Evolutionary conservation across 352 stramenopile genomes (phyloP).

Genomic region (Plasmopara muralis): DNA sequence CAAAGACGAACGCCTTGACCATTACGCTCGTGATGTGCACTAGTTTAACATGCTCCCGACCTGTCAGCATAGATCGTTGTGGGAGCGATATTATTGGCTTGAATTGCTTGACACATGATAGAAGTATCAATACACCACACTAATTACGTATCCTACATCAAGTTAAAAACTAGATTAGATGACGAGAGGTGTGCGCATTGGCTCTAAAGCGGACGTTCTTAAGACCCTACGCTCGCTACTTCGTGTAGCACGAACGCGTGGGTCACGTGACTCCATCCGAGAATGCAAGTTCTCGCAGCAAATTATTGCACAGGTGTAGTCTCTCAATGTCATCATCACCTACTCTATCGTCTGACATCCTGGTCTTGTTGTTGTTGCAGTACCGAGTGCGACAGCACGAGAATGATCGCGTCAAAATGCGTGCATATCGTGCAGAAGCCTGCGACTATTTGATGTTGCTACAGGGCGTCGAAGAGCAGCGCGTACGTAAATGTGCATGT

Average conservation of each 20-base stretch:
- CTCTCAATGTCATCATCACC: not conserved
- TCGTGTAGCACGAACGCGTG: constrained; percentile 54
- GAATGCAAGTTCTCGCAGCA: constrained; percentile 68
- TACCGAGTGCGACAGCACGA: constrained; percentile 69
- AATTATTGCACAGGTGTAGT: constrained; percentile 56
- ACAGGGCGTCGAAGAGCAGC: constrained; percentile 64
- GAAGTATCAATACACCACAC: too few relatives aligned
- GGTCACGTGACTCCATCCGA: constrained; percentile 35
- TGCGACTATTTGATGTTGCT: constrained; percentile 66
- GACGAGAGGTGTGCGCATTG: constrained; percentile 64
- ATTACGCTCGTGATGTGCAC: too few relatives aligned
- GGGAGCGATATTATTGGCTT: too few relatives aligned
- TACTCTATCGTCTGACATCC: constrained; percentile 4
- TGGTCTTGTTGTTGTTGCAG: constrained; percentile 20
- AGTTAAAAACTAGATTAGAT: constrained; percentile 22
- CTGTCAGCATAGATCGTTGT: too few relatives aligned
- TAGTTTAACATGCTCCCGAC: too few relatives aligned
- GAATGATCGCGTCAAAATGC: constrained; percentile 67
- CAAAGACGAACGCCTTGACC: too few relatives aligned
- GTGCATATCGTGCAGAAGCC: constrained; percentile 58
- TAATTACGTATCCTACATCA: not conserved
- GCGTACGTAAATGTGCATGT: constrained; percentile 30
- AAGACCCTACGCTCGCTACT: constrained; percentile 73
- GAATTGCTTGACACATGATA: too few relatives aligned
- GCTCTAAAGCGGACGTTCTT: constrained; percentile 74